Evolutionary conservation across 306 rosid species (phyloP).

Genomic region (Delonix regia): DNA sequence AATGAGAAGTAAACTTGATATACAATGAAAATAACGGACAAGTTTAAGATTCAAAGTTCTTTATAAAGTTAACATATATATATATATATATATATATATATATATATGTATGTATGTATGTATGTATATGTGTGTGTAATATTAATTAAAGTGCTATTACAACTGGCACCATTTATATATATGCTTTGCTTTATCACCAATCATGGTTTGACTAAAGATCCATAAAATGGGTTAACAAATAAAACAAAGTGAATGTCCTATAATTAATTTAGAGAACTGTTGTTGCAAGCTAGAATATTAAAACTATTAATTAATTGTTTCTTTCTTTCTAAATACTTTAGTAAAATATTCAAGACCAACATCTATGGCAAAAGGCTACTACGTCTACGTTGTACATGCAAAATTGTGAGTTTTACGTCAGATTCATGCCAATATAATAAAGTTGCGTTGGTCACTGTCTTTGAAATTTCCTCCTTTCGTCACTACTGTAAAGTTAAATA

Average conservation of each 20-base stretch:
- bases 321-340: not conserved
- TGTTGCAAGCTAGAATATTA: not conserved
- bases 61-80: not conserved
- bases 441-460: not conserved
- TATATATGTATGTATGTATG: too few relatives aligned
- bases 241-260: slow-evolving; percentile 1
- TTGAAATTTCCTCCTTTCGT: not conserved
- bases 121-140: not conserved
- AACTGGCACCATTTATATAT: not conserved
- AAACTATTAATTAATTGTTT: too few relatives aligned
- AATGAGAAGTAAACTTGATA: not conserved
- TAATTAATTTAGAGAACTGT: not conserved
- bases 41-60: not conserved
- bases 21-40: not conserved
- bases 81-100: too few relatives aligned
- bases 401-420: not conserved
- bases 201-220: not conserved
- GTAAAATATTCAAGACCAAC: not conserved
- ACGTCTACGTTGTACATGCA: not conserved
- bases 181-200: not conserved
- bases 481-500: not conserved
- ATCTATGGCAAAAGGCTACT: not conserved
- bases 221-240: not conserved
- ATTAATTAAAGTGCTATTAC: not conserved
- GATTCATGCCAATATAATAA: not conserved